These are phyloP conservation scores for Chlorella variabilis DNA, from an alignment of 163 green algal species.

Conservation along the genomic window DNA sequence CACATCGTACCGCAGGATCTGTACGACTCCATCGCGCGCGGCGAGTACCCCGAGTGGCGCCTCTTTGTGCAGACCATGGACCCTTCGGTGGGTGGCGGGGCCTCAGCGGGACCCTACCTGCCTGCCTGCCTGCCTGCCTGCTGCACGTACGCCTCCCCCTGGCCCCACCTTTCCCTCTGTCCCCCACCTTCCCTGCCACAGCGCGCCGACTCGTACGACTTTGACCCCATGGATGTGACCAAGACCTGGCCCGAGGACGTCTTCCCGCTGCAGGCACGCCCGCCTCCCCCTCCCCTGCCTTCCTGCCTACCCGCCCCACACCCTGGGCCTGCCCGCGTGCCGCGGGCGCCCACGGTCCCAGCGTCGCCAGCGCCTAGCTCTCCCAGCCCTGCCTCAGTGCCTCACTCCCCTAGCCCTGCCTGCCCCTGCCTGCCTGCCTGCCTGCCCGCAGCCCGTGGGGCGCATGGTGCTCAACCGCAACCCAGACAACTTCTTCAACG, in stretches of 20 bases:
- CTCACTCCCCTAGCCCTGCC: too few species aligned
- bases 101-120: not conserved
- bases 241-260: conserved; percentile 84
- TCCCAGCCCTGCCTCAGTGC: too few species aligned
- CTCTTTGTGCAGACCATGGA: conserved; percentile 95
- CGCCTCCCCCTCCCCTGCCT: too few species aligned
- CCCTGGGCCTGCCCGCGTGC: not conserved
- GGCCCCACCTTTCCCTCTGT: not conserved
- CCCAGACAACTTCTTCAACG: conserved; percentile 97
- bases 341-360: too few species aligned
- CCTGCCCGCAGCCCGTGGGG: conserved; percentile 66
- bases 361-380: too few species aligned
- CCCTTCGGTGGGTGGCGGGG: conserved; percentile 6
- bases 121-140: not conserved
- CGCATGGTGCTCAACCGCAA: conserved; percentile 98
- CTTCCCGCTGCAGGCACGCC: conserved; percentile 82
- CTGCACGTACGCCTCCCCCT: not conserved
- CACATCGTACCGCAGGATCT: conserved; percentile 78
- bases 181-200: not conserved
- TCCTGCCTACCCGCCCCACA: too few species aligned
- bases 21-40: conserved; percentile 86
- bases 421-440: too few species aligned
- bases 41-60: conserved; percentile 94
- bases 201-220: conserved; percentile 92
- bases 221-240: conserved; percentile 90